Conservation (phyloP, 345 rosid genomes). For the Populus simonii region DNA sequence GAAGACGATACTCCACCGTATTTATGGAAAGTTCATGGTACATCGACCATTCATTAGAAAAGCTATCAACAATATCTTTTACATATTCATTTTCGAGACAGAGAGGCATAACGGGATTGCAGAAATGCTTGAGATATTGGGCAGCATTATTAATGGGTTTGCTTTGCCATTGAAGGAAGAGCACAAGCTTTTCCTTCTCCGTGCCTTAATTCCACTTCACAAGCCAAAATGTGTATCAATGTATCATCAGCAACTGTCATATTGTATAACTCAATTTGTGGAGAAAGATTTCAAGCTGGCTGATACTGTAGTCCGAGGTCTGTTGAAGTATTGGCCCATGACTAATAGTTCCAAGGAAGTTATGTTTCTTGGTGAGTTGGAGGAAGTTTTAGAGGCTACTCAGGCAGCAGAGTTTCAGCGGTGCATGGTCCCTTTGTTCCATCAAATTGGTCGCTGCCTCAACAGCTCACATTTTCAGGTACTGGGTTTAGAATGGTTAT, state of each 20-base stretch:
- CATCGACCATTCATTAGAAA: conserved; percentile 55
- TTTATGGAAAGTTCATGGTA: conserved; percentile 58
- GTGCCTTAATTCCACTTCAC: conserved; percentile 80
- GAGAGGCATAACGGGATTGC: conserved; percentile 70
- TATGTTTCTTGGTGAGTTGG: conserved; percentile 80
- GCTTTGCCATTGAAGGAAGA: conserved; percentile 87
- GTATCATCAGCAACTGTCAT: conserved; percentile 76
- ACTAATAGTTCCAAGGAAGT: conserved; percentile 79
- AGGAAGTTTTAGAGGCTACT: conserved; percentile 78
- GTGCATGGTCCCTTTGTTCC: conserved; percentile 69
- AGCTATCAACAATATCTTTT: conserved; percentile 58
- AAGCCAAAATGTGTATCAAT: conserved; percentile 61
- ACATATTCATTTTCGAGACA: conserved; percentile 62
- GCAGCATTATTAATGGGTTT: conserved; percentile 76
- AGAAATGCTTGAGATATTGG: conserved; percentile 75
- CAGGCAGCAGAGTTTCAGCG: conserved; percentile 80
- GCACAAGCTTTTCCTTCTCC: conserved; percentile 70
- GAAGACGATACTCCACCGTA: conserved; percentile 60
- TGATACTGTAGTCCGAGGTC: conserved; percentile 69
- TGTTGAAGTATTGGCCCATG: conserved; percentile 71
- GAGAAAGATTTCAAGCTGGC: conserved; percentile 82
- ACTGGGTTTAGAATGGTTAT: conserved; percentile 1
- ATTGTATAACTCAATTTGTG: conserved; percentile 74
- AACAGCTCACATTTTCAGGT: conserved; percentile 88
- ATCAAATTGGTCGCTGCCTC: conserved; percentile 56